Evolutionary conservation across 106 monocot species (phyloP), one percentile per base, ranked within the genome.

Genomic region (Dioscorea dumetorum): DNA sequence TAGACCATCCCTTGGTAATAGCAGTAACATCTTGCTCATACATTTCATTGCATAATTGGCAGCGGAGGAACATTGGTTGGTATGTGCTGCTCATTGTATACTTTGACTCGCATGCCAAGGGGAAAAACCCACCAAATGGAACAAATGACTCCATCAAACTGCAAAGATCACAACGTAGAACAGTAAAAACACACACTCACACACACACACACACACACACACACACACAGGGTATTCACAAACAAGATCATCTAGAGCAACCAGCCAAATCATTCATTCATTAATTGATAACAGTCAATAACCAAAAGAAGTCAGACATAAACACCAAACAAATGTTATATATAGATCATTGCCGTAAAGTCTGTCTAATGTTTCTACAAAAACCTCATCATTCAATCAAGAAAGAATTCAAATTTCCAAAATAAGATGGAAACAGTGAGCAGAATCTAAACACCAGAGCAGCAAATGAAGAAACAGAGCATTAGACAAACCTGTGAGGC

Each of bases 21-120:
- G 66, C 75, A 72, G 80, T 71, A 73, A 74, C 74, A 62, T 97
- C 91, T 76, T 88, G 67, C 79, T 91, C 84, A 64, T 82, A 91
- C 34, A 75, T 78, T 50, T 89, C 83, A 60, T 74, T 82, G 63
- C 88, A 91, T 10, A 60, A 56, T 18, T 69, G 71, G 72, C 95
- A 97, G 17, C 73, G 83, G 64, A 66, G 83, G 64, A 66, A n/a
- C 22, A 48, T 21, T 15, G 75, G 51, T 24, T 60, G 72, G 64
- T 66, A 67, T 33, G 76, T 69, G 67, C 67, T 77, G 33, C 58
- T 84, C 63, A 73, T 64, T 50, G 72, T 33, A 70, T 71, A 57
- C 9, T 62, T 71, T 23, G 81, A 62, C 28, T 83, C 83, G 60
- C 56, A 72, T 56, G 70, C 19, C 64, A 72, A 54, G 53, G 82